These are phyloP conservation scores for Neocallimastix lanati DNA, from an alignment of 192 early-diverging fungal genomes.

Conservation along the genomic window DNA sequence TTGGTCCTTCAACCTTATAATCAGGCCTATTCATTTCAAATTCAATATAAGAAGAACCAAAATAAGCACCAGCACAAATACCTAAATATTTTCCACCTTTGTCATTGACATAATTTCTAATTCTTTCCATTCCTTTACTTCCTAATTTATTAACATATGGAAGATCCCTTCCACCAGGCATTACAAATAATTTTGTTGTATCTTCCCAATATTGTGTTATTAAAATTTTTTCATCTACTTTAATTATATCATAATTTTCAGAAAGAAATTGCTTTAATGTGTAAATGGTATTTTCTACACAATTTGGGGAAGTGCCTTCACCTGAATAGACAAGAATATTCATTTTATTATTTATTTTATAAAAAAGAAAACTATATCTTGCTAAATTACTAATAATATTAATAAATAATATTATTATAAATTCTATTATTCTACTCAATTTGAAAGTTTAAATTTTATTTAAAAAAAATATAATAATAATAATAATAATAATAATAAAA, in stretches of 20 bases:
- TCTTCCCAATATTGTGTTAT: background rate
- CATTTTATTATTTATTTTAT: constrained; percentile 14
- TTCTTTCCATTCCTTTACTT: constrained; percentile 34
- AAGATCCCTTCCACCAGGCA: constrained; percentile 77
- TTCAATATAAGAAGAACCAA: constrained; percentile 43
- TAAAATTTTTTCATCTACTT: background rate
- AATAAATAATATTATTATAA: background rate
- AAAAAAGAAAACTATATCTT: background rate
- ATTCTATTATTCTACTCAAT: background rate
- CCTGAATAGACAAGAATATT: constrained; percentile 73
- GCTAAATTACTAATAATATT: background rate
- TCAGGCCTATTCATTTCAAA: constrained; percentile 48
- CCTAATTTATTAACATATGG: constrained; percentile 60
- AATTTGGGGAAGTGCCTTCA: constrained; percentile 43
- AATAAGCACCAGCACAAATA: constrained; percentile 85
- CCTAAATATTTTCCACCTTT: constrained; percentile 76
- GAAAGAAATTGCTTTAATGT: constrained; percentile 62
- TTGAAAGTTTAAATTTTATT: too few relatives aligned
- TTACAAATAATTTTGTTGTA: constrained; percentile 62
- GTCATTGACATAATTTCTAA: constrained; percentile 6
- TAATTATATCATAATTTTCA: constrained; percentile 47
- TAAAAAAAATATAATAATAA: too few relatives aligned
- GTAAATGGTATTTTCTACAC: constrained; percentile 37
- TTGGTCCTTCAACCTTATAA: constrained; percentile 48
- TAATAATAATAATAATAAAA: too few relatives aligned